phyloP scores from a whole-genome alignment of 805 yeast species.

The Candida corydali region DNA sequence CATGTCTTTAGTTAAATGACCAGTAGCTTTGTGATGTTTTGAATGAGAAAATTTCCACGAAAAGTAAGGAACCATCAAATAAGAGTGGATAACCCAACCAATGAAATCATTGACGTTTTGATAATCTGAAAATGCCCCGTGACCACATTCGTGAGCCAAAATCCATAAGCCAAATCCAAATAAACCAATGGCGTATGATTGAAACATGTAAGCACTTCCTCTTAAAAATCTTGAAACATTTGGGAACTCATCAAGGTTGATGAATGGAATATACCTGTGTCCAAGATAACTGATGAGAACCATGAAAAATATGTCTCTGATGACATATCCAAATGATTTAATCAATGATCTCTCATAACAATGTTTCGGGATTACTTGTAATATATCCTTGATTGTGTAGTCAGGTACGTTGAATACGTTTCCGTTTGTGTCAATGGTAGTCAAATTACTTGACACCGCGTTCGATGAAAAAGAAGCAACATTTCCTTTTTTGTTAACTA shows the following conservation, averaged over 20 bases:
- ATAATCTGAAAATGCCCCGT: constrained; percentile 57
- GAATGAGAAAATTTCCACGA: constrained; percentile 60
- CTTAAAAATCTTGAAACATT: constrained; percentile 45
- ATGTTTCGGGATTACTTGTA: constrained; percentile 56
- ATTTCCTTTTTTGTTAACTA: constrained; percentile 11
- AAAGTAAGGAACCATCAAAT: constrained; percentile 54
- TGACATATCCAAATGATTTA: constrained; percentile 49
- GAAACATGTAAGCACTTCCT: constrained; percentile 54
- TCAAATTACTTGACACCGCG: constrained; percentile 12
- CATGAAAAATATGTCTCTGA: constrained; percentile 49
- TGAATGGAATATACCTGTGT: constrained; percentile 43
- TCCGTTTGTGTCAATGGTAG: constrained; percentile 52
- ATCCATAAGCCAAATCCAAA: constrained; percentile 60
- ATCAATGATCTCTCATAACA: constrained; percentile 53
- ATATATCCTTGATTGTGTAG: constrained; percentile 53
- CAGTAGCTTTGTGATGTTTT: constrained; percentile 63
- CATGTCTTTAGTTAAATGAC: constrained; percentile 56
- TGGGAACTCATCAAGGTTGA: constrained; percentile 16
- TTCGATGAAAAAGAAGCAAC: constrained; percentile 9
- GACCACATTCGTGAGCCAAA: constrained; percentile 64
- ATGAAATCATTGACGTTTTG: constrained; percentile 48
- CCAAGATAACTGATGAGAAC: constrained; percentile 39
- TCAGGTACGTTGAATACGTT: constrained; percentile 58
- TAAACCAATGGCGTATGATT: constrained; percentile 48
- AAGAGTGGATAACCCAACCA: constrained; percentile 61